A percentile compares a stretch with the other conserved stretches of the same genome.
Evolutionary conservation across 2,329 filamentous ascomycete species (phyloP).

Genomic region (Diaporthe longicolla): DNA sequence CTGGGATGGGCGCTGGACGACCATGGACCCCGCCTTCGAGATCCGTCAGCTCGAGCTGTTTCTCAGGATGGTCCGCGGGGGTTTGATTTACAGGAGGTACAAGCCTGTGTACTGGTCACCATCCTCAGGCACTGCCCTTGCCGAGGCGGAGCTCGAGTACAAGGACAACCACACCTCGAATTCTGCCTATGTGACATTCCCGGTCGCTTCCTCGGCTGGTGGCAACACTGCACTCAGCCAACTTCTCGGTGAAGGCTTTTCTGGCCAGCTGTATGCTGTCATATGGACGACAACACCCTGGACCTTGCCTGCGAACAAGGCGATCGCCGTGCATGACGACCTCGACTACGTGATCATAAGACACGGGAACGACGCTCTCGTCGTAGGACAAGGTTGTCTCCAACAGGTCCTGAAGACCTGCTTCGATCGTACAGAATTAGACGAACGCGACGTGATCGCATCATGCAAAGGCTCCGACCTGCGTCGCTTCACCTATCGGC

Average conservation of each 20-base stretch:
- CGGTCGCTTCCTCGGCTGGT: conserved; percentile 66
- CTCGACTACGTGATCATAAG: conserved; percentile 80
- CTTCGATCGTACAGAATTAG: conserved; percentile 65
- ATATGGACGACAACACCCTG: conserved; percentile 99
- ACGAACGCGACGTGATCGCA: conserved; percentile 22
- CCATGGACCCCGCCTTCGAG: conserved; percentile 84
- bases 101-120: conserved; percentile 92
- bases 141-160: conserved; percentile 89
- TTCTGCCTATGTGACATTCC: conserved; percentile 86
- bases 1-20: conserved; percentile 83
- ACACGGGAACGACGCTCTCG: conserved; percentile 69
- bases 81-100: conserved; percentile 81
- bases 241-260: conserved; percentile 53
- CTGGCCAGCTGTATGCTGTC: conserved; percentile 77
- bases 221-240: conserved; percentile 57
- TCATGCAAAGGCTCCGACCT: conserved; percentile 71
- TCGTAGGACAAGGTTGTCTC: conserved; percentile 81
- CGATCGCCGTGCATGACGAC: conserved; percentile 84
- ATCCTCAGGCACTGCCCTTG: conserved; percentile 82
- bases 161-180: conserved; percentile 80
- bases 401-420: conserved; percentile 67
- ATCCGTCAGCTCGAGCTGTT: conserved; percentile 82
- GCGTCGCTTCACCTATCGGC: conserved; percentile 75
- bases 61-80: conserved; percentile 79
- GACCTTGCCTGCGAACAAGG: conserved; percentile 94